Conservation (phyloP, 495 filamentous ascomycete genomes). For the Opeltia flavorubescens region DNA sequence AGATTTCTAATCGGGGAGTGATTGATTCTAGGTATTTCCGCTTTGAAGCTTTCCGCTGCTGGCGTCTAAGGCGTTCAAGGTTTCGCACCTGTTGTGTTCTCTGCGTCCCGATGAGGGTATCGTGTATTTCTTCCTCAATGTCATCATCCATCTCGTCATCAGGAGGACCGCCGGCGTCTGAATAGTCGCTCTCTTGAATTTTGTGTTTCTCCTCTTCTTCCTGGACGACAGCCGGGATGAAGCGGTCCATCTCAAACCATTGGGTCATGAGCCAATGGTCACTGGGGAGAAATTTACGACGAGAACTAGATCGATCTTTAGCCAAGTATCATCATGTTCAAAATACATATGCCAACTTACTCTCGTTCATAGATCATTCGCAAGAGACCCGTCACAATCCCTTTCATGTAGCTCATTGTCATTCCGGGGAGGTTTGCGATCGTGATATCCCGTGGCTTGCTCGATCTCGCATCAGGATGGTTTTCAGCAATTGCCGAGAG, state of each 20-base stretch:
- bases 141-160: conserved; percentile 38
- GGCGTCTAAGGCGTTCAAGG: conserved; percentile 37
- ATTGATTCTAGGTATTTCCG: conserved; percentile 58
- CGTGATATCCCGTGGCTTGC: conserved; percentile 5
- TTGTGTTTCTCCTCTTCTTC: conserved; percentile 75
- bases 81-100: conserved; percentile 37
- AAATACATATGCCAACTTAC: conserved; percentile 23
- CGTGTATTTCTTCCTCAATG: conserved; percentile 27
- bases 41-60: conserved; percentile 49
- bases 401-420: conserved; percentile 63
- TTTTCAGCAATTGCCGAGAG: conserved; percentile 6
- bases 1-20: conserved; percentile 73
- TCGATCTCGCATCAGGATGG: conserved; percentile 1
- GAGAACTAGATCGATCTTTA: conserved; percentile 37
- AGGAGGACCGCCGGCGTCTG: conserved; percentile 22
- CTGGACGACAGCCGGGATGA: conserved; percentile 71
- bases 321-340: neutral
- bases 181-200: conserved; percentile 34
- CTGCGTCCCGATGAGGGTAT: conserved; percentile 35
- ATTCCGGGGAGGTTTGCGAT: conserved; percentile 54
- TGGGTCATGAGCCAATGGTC: conserved; percentile 92
- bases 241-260: conserved; percentile 80
- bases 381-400: conserved; percentile 68
- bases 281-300: conserved; percentile 64
- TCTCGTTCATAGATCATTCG: conserved; percentile 89